Evolutionary conservation across 2,329 filamentous ascomycete species (phyloP).

Genomic region (Westerdykella sp.): DNA sequence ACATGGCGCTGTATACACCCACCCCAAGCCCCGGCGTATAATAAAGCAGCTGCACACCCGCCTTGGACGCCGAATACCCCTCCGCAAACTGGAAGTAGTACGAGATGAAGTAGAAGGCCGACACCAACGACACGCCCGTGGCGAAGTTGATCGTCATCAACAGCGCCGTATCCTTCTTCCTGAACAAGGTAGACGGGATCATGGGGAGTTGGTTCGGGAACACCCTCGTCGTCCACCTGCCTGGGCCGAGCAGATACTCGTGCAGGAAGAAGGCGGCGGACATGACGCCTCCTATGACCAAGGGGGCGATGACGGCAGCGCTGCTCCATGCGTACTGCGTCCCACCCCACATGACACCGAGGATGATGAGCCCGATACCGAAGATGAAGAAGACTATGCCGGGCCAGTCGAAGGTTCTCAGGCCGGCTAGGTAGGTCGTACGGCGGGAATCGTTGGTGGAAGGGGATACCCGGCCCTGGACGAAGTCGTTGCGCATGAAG

Average conservation of each 20-base stretch:
- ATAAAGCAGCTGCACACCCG: conserved; percentile 42
- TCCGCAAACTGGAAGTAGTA: conserved; percentile 62
- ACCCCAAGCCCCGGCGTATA: conserved; percentile 58
- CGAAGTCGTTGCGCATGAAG: conserved; percentile 53
- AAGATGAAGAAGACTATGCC: conserved; percentile 31
- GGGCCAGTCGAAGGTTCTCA: conserved; percentile 43
- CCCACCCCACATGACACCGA: conserved; percentile 50
- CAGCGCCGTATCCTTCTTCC: conserved; percentile 53
- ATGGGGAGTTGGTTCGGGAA: conserved; percentile 55
- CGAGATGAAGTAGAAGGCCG: conserved; percentile 62
- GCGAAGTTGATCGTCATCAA: conserved; percentile 58
- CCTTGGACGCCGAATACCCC: conserved; percentile 42
- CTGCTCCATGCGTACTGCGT: conserved; percentile 53
- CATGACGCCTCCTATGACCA: conserved; percentile 46
- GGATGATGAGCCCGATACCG: conserved; percentile 33
- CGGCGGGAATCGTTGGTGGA: conserved; percentile 23
- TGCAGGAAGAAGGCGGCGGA: conserved; percentile 48
- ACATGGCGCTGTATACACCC: conserved; percentile 54
- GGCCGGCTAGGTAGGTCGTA: conserved; percentile 27
- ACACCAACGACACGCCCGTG: conserved; percentile 50
- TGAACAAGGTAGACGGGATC: conserved; percentile 57
- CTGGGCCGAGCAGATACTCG: conserved; percentile 50
- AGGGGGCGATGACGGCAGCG: conserved; percentile 48
- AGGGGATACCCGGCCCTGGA: conserved; percentile 45
- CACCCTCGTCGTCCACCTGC: conserved; percentile 41